phyloP scores from a whole-genome alignment of 192 early-diverging fungal genomes.

The Helicostylum pulchrum region DNA sequence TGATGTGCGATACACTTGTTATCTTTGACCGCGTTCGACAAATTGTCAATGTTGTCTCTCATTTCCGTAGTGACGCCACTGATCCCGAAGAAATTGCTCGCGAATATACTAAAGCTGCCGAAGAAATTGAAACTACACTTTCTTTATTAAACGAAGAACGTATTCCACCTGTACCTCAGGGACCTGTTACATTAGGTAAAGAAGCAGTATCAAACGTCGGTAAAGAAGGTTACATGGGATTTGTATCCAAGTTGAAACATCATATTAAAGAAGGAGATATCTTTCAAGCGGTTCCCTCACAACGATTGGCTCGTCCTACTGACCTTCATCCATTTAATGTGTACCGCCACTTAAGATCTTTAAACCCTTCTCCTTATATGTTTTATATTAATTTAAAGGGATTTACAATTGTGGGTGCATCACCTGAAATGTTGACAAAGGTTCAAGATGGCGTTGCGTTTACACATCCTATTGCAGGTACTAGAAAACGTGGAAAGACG shows the following conservation, averaged over 20 bases:
- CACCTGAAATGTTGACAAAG: slow-evolving; percentile 96
- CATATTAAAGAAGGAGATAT: slow-evolving; percentile 96
- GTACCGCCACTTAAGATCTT: slow-evolving; percentile 88
- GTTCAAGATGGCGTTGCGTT: slow-evolving; percentile 78
- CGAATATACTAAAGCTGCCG: slow-evolving; percentile 68
- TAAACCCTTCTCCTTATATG: slow-evolving; percentile 99
- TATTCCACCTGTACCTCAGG: slow-evolving; percentile 79
- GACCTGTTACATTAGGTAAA: slow-evolving; percentile 62
- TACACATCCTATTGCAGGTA: slow-evolving; percentile 98
- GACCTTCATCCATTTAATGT: slow-evolving; percentile 97
- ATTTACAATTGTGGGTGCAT: slow-evolving; percentile 95
- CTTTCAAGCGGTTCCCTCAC: slow-evolving; percentile 96
- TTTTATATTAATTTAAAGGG: slow-evolving; percentile 95
- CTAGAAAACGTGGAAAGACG: slow-evolving; percentile 85
- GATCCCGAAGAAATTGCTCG: slow-evolving; percentile 50
- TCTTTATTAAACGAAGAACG: slow-evolving; percentile 63
- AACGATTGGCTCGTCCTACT: slow-evolving; percentile 84
- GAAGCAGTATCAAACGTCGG: slow-evolving; percentile 85
- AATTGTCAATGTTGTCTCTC: slow-evolving; percentile 87
- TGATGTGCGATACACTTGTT: slow-evolving; percentile 94
- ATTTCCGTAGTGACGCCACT: slow-evolving; percentile 67
- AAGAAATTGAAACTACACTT: slow-evolving; percentile 68
- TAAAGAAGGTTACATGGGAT: slow-evolving; percentile 83
- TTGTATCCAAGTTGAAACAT: slow-evolving; percentile 83
- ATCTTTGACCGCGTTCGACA: slow-evolving; percentile 95